Percentiles rank a stretch among this genome's conserved stretches.
Conservation (phyloP, 1,284 basidiomycete genomes). For the Rhodotorula sp. region DNA sequence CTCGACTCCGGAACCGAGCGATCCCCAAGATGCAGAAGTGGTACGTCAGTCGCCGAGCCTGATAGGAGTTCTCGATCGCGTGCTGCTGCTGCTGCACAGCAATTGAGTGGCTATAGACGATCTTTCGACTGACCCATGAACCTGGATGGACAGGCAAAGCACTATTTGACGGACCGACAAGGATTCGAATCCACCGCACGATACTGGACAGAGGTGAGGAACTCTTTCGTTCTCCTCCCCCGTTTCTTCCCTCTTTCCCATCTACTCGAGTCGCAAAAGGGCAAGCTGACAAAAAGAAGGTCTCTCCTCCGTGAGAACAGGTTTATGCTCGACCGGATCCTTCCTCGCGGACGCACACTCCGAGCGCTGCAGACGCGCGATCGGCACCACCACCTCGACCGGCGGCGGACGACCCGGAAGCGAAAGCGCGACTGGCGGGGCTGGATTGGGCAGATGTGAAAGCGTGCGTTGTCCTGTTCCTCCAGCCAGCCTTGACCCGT, state of each 20-base stretch:
- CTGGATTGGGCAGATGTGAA: conserved; percentile 10
- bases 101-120: no score
- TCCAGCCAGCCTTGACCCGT: background rate
- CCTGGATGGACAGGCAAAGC: conserved; percentile 63
- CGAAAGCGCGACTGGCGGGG: conserved; percentile 11
- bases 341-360: conserved; percentile 1
- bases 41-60: background rate
- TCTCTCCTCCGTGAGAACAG: background rate
- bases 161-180: conserved; percentile 81
- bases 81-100: background rate
- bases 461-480: conserved; percentile 6
- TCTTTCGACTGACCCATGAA: background rate
- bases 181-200: conserved; percentile 90
- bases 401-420: background rate
- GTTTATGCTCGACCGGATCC: conserved; percentile 3
- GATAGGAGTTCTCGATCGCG: background rate
- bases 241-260: no score
- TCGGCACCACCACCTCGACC: background rate
- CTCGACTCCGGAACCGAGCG: conserved; percentile 94
- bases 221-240: background rate
- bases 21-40: conserved; percentile 96
- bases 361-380: background rate
- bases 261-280: background rate
- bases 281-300: background rate
- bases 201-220: conserved; percentile 72